Base-by-base conservation (phyloP, 1,139 yeast genomes). In the Suhomyces kunorum region DNA sequence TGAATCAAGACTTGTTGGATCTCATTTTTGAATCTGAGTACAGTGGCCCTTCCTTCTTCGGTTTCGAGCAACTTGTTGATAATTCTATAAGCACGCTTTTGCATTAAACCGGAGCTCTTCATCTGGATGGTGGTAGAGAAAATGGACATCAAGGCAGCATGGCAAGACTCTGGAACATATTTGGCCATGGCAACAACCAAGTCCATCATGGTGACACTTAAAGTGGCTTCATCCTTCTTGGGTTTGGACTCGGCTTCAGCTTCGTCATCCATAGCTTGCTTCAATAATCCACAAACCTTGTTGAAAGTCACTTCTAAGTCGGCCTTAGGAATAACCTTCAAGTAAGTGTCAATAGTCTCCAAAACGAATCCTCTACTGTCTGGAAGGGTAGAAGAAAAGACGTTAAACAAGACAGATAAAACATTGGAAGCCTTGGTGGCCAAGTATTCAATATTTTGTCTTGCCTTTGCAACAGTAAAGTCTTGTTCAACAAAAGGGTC, bases 141-240 rank as follows among this genome's bases (percentile, higher is more conserved):
- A 40, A 92, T 87, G 20, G 87, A 62, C 55, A 90, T 80, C 38
- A 92, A 72, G 0, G 95, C 87, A 55, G 78, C 75, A 59, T 87
- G 86, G 5, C 86, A 78, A 3, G 81, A 61, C 33, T 64, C 64
- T 5, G 96, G 95, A 33, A 92, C 81, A 56, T 85, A 87, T 51
- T 86, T 84, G 19, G 92, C 76, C 87, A 92, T 85, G 27, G 87
- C 82, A 39, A 89, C 95, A 43, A 89, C 76, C 44, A 92, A 74
- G 59, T 94, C 98, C 83, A 92, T 77, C 87, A 92, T 82, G 9
- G 97, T 88, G 20, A 85, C 78, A 50, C 89, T 78, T 52, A 87
- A 68, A 43, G 78, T 78, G 2, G 83, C 74, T 28, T 68, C 64
- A 13, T 63, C 66, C 40, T 44, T 58, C 47, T 43, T 59, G 6